Percentiles rank a stretch among this genome's conserved stretches.
Conservation (phyloP, 495 filamentous ascomycete species). For the Aspergillus funiculosus region DNA sequence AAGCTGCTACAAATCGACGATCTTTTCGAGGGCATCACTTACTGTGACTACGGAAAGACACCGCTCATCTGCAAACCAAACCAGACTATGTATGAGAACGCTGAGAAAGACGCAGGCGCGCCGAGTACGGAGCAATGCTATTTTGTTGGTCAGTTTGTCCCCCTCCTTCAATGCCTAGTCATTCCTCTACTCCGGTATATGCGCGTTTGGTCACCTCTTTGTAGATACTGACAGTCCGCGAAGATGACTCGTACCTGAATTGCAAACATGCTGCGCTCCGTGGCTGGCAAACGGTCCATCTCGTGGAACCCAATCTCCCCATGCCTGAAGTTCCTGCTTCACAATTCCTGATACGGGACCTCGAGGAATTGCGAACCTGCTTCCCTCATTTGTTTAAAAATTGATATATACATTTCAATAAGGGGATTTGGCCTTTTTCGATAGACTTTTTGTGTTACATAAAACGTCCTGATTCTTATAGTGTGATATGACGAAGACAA, state of each 20-base stretch:
- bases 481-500: too few species aligned
- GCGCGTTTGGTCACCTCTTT: too few species aligned
- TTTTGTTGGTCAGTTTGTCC: constrained; percentile 67
- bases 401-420: constrained; percentile 9
- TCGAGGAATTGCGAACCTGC: constrained; percentile 64
- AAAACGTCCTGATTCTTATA: too few species aligned
- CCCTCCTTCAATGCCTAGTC: not conserved
- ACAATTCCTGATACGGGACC: constrained; percentile 60
- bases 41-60: constrained; percentile 70
- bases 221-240: constrained; percentile 10
- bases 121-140: constrained; percentile 59
- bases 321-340: constrained; percentile 54
- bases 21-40: constrained; percentile 88
- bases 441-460: constrained; percentile 7
- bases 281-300: constrained; percentile 74
- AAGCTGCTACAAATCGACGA: constrained; percentile 75
- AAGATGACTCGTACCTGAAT: constrained; percentile 80
- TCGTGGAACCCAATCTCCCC: constrained; percentile 66
- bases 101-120: constrained; percentile 56
- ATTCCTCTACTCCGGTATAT: too few species aligned
- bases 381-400: constrained; percentile 75
- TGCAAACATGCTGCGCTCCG: constrained; percentile 62
- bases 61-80: constrained; percentile 81
- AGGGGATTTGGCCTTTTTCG: too few species aligned
- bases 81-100: constrained; percentile 77